These are phyloP conservation scores for Colletotrichum endophyticum DNA, from an alignment of 2,329 filamentous ascomycete genomes.

Conservation along the genomic window DNA sequence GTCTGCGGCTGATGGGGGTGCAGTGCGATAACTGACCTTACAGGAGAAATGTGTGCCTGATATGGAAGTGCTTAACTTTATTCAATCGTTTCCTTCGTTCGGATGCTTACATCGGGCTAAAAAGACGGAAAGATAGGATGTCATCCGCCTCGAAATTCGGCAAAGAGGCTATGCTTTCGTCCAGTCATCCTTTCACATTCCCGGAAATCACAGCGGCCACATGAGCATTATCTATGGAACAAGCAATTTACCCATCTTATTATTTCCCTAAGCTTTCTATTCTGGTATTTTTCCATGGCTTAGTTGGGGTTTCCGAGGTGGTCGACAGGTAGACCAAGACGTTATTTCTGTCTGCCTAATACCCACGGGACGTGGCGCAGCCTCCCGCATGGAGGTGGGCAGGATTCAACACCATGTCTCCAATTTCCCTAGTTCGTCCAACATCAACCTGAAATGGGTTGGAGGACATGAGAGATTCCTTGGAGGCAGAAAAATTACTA, in stretches of 20 bases:
- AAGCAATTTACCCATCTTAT: background rate
- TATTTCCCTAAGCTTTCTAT: background rate
- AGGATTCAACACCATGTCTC: background rate
- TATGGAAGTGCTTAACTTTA: background rate
- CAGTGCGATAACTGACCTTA: background rate
- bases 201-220: background rate
- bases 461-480: background rate
- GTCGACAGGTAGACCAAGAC: background rate
- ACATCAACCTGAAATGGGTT: background rate
- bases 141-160: background rate
- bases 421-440: background rate
- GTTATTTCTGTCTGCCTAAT: background rate
- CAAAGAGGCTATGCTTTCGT: background rate
- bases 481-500: background rate
- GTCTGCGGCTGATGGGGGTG: background rate
- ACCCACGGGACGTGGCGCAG: background rate
- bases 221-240: background rate
- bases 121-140: background rate
- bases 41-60: background rate
- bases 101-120: conserved; percentile 4
- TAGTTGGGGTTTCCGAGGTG: background rate
- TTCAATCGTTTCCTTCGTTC: background rate
- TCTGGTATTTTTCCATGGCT: background rate
- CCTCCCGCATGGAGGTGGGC: background rate
- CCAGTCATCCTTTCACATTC: background rate